These are phyloP conservation scores for Citrus unshiu DNA, from an alignment of 345 rosid species.

Conservation along the genomic window DNA sequence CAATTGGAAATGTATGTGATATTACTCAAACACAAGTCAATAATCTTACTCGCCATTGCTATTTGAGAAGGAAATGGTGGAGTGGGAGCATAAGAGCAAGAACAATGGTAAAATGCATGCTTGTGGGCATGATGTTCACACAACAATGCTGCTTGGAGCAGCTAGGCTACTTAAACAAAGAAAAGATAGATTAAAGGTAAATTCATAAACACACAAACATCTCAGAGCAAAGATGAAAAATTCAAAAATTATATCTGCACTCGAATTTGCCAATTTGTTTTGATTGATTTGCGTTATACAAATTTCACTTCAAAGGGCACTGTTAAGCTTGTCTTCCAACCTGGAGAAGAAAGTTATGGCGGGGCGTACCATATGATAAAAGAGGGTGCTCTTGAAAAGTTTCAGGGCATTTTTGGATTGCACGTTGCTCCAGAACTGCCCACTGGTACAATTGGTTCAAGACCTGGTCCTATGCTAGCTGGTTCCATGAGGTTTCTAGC, in stretches of 20 bases:
- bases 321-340: slow-evolving; percentile 59
- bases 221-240: not conserved
- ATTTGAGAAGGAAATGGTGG: slow-evolving; percentile 38
- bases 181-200: slow-evolving; percentile 33
- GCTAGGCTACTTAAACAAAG: slow-evolving; percentile 40
- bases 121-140: slow-evolving; percentile 58
- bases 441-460: slow-evolving; percentile 40
- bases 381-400: slow-evolving; percentile 45
- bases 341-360: slow-evolving; percentile 50
- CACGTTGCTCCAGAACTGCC: slow-evolving; percentile 39
- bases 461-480: slow-evolving; percentile 53
- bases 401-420: slow-evolving; percentile 46
- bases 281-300: not conserved
- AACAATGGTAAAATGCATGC: slow-evolving; percentile 54
- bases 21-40: too few relatives aligned
- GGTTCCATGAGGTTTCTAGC: slow-evolving; percentile 39
- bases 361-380: slow-evolving; percentile 56
- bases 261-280: not conserved
- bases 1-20: too few relatives aligned
- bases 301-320: slow-evolving; percentile 32
- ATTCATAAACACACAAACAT: not conserved
- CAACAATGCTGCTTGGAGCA: slow-evolving; percentile 51
- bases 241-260: not conserved
- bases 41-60: not conserved
- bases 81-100: slow-evolving; percentile 48